Percentiles rank a stretch among this genome's conserved stretches.
These are phyloP conservation scores for Galeopsis tetrahit DNA, from an alignment of 257 asterid species.

Conservation along the genomic window DNA sequence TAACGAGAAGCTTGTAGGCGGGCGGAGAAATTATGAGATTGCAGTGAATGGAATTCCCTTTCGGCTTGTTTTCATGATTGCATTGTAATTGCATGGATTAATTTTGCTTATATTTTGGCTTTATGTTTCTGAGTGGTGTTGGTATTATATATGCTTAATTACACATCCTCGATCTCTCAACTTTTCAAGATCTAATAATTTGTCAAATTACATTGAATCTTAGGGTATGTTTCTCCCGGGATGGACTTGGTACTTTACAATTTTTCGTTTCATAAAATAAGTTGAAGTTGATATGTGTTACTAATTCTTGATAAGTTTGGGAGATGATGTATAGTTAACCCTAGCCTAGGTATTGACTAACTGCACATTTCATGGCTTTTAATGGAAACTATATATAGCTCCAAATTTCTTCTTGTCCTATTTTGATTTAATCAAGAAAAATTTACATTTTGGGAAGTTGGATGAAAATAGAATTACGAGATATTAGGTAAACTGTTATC, in stretches of 20 bases:
- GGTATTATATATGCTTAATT: too few species aligned
- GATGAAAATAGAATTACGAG: background rate
- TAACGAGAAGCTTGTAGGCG: too few species aligned
- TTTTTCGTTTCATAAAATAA: too few species aligned
- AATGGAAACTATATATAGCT: constrained; percentile 7
- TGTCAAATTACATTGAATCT: background rate
- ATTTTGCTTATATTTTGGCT: constrained; percentile 3
- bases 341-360: constrained; percentile 14
- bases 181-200: background rate
- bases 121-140: background rate
- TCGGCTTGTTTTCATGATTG: constrained; percentile 39
- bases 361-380: constrained; percentile 20
- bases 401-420: background rate
- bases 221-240: too few species aligned
- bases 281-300: background rate
- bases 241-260: too few species aligned
- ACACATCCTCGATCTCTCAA: background rate
- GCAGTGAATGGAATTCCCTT: constrained; percentile 35
- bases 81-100: constrained; percentile 29
- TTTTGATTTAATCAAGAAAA: background rate
- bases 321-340: background rate
- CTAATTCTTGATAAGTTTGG: background rate
- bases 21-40: constrained; percentile 17
- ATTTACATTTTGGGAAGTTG: background rate
- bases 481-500: background rate